Base-by-base conservation (phyloP, 495 filamentous ascomycete species). In the Chaetomidium leptoderma region DNA sequence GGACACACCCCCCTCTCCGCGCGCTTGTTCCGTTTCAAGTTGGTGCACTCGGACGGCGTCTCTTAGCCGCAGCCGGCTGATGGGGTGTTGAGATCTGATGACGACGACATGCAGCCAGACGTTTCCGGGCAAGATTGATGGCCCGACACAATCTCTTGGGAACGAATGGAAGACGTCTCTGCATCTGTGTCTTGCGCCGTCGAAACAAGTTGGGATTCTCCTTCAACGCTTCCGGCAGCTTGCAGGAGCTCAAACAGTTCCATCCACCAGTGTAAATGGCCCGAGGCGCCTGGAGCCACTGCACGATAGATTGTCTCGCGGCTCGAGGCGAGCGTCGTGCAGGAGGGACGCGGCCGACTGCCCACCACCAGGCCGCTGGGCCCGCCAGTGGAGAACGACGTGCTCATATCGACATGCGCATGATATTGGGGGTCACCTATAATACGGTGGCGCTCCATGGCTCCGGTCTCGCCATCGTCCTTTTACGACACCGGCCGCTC, bases 21-120 rank as follows among this genome's bases (percentile, higher is more conserved):
- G 69, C 69, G 66, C 69, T 68, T 70, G 63, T 62, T 69, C 47
- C 53, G 69, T 71, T 71, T 70, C 69, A 71, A 43, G 66, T 69
- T 64, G 40, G 57, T 48, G 36, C 19, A 30, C 24, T 19, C 53
- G 36, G 55, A 44, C 17, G 47, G 63, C 57, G 63, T 63, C 54
- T 68, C 40, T 53, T 54, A 58, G 63, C 56, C 61, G 55, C 63
- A 65, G 58, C 54, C 32, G 47, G 24, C 60, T 55, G 57, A 27
- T 61, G 44, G 44, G 29, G 54, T 53, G n/a, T 37, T 35, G 58
- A 45, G 21, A 53, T 61, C 53, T 47, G 39, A 42, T 36, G 35
- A 53, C 40, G 24, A 43, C 33, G 50, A 40, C 54, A 53, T 47
- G 59, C 54, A 33, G 45, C 27, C 27, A 10, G 2, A 43, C 45